Conservation (phyloP, 2,329 filamentous ascomycete genomes). For the Trichoderma sp. region DNA sequence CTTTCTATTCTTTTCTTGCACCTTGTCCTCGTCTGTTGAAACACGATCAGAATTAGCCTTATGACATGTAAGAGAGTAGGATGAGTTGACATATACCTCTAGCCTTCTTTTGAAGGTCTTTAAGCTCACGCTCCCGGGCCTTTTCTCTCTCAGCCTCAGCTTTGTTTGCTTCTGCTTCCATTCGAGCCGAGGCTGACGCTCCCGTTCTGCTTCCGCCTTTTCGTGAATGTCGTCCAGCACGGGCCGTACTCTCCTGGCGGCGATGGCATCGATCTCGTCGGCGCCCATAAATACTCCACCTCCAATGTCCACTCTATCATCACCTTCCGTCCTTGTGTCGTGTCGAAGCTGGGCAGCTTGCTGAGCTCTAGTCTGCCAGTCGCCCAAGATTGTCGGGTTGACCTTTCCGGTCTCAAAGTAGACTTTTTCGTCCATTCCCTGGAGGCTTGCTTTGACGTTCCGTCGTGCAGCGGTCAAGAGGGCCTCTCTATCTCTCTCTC, state of each 20-base stretch:
- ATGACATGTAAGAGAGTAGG: not conserved
- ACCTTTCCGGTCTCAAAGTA: constrained; percentile 75
- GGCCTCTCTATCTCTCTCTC: constrained; percentile 71
- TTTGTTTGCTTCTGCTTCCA: constrained; percentile 59
- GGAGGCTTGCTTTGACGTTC: constrained; percentile 78
- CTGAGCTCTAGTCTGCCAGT: constrained; percentile 79
- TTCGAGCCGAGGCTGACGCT: constrained; percentile 64
- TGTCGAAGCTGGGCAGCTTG: constrained; percentile 67
- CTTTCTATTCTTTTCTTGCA: constrained; percentile 26
- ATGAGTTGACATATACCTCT: constrained; percentile 54
- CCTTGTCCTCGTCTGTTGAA: constrained; percentile 48
- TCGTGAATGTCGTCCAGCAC: constrained; percentile 82
- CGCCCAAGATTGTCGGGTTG: constrained; percentile 65
- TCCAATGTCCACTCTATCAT: constrained; percentile 68
- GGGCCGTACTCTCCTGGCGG: constrained; percentile 74
- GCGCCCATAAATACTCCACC: constrained; percentile 79
- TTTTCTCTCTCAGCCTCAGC: constrained; percentile 52
- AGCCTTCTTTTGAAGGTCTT: constrained; percentile 54
- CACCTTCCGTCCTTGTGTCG: constrained; percentile 57
- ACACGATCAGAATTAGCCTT: not conserved
- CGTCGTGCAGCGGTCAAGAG: constrained; percentile 78
- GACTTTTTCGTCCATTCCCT: constrained; percentile 79
- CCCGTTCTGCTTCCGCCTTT: constrained; percentile 71
- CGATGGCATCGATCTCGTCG: constrained; percentile 76
- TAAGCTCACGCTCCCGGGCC: constrained; percentile 53